Base-by-base conservation (phyloP, 306 rosid species). In the Vigna angularis region DNA sequence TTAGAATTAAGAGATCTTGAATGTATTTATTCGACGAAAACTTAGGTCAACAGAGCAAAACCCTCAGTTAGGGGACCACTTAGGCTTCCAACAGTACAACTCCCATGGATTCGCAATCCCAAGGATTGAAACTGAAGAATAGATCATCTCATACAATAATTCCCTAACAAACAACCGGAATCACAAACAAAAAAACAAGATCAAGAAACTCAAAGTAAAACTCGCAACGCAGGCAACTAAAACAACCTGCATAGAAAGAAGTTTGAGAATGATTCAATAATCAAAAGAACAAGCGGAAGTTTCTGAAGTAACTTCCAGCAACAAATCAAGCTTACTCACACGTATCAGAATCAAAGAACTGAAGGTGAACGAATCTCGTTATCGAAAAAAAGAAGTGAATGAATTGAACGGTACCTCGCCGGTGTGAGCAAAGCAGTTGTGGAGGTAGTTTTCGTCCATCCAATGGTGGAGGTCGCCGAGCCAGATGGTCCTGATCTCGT, bases 401-500 rank as follows among this genome's bases (percentile, higher is more conserved):
- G 44, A 30, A 56, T 4, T 62, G 4, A 50, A 63, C n/a, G 30
- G 58, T 10, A 89, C 98, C 93, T 93, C 97, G 40, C 95, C 91
- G 9, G 97, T 91, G 69, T 91, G 87, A 75, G 91, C 93, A 51
- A 93, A 93, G 81, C 98, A 93, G 72, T 58, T 76, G 58, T 88
- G 91, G 56, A 93, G 91, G 76, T 91, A 93, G 42, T 81, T 42
- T 88, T 93, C 98, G 50, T 91, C 98, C 97, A 93, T 93, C 98
- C 98, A 90, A 75, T 90, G 94, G 67, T 89, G 91, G 50, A 93
- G 96, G 84, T 93, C 98, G 12, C 98, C 98, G 18, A 90, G 90
- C 98, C 98, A 93, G 85, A 93, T 74, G 79, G 98, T 93, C 87
- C 87, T 88, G 91, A 87, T 84, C 97, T 93, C 98, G 20, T 93